phyloP scores from a whole-genome alignment of 257 asterid genomes.

The Solanum pennellii region DNA sequence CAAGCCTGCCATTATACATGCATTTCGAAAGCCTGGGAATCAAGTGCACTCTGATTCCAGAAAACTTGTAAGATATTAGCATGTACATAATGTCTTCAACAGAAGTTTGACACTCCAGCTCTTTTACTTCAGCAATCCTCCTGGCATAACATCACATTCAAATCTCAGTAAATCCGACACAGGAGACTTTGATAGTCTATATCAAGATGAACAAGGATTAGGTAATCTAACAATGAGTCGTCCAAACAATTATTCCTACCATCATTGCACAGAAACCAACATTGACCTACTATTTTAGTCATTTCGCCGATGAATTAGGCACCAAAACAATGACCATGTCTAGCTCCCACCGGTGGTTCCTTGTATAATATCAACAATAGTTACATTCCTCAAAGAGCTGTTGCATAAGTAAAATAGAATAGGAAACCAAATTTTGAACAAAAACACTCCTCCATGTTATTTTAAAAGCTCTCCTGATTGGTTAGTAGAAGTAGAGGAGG shows the following conservation, averaged over 20 bases:
- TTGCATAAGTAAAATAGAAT: neutral
- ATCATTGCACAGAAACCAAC: neutral
- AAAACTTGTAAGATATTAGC: conserved; percentile 40
- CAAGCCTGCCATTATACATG: conserved; percentile 54
- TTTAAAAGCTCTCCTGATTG: neutral
- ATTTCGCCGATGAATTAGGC: neutral
- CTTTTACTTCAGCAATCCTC: conserved; percentile 60
- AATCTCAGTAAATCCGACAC: neutral
- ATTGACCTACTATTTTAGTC: neutral
- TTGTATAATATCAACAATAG: neutral
- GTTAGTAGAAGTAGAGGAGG: neutral
- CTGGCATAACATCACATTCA: conserved; percentile 37
- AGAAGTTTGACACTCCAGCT: conserved; percentile 40
- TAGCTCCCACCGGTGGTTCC: conserved; percentile 37
- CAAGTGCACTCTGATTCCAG: conserved; percentile 52
- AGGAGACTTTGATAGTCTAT: neutral
- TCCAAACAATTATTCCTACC: neutral
- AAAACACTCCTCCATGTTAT: neutral
- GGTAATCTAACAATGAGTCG: neutral
- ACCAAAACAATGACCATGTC: neutral
- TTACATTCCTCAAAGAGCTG: neutral
- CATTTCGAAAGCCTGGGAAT: conserved; percentile 73
- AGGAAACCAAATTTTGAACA: neutral
- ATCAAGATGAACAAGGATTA: neutral
- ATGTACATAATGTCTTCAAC: conserved; percentile 72